Percentiles rank a stretch among this genome's conserved stretches.
Evolutionary conservation across 306 rosid species (phyloP).

Genomic region (Malus asiatica): DNA sequence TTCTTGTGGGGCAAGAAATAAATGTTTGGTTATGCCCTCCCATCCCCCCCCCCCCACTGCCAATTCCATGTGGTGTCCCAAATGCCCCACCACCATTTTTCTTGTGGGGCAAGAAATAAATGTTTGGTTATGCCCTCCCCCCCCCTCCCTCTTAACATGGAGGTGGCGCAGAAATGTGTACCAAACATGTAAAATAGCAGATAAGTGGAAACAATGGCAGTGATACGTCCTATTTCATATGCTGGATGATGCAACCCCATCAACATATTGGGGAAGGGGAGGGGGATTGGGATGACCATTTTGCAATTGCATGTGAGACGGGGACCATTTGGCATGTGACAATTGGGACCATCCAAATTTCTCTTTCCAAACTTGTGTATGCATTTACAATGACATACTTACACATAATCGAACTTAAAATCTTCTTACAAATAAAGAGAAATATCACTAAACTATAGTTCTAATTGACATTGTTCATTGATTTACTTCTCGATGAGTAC

Average conservation of each 20-base stretch:
- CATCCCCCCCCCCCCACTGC: too few relatives aligned
- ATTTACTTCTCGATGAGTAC: too few relatives aligned
- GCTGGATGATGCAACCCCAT: background rate
- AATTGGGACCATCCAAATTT: conserved; percentile 2
- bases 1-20: background rate
- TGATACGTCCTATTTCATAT: background rate
- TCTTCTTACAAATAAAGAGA: too few relatives aligned
- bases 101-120: background rate
- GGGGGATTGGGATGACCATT: background rate
- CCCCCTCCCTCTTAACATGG: background rate
- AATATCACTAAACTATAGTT: too few relatives aligned
- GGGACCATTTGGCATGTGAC: conserved; percentile 21
- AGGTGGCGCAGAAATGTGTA: background rate
- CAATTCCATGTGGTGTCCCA: background rate
- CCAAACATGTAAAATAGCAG: background rate
- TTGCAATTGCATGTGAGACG: conserved; percentile 19
- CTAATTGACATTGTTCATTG: too few relatives aligned
- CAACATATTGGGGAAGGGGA: background rate
- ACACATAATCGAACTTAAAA: too few relatives aligned
- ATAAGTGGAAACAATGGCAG: background rate
- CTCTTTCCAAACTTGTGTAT: background rate
- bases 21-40: background rate
- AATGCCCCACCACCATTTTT: background rate
- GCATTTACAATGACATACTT: too few relatives aligned
- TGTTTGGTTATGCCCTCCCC: background rate